phyloP scores from a whole-genome alignment of 371 early-diverging fungal genomes.

The Mucor circinelloides region DNA sequence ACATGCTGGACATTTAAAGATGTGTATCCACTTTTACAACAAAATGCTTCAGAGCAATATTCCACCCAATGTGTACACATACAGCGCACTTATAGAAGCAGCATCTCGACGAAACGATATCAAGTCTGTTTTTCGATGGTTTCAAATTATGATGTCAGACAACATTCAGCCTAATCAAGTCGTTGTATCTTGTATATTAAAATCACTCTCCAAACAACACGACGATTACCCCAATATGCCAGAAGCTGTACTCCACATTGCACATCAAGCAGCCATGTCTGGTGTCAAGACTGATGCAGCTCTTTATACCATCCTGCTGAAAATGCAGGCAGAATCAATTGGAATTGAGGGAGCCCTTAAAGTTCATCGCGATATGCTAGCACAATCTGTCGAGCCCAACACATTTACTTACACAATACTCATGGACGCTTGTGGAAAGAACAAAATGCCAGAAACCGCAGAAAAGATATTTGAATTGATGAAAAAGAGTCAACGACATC shows the following conservation, averaged over 20 bases:
- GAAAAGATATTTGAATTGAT: constrained; percentile 49
- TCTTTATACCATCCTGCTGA: constrained; percentile 45
- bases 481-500: constrained; percentile 26
- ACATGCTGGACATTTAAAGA: constrained; percentile 17
- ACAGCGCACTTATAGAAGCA: constrained; percentile 53
- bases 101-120: constrained; percentile 27
- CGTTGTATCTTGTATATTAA: constrained; percentile 33
- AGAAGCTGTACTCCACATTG: constrained; percentile 30
- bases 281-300: constrained; percentile 44
- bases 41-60: constrained; percentile 41
- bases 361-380: constrained; percentile 46
- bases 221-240: constrained; percentile 13
- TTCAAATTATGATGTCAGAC: constrained; percentile 38
- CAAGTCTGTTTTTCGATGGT: constrained; percentile 42
- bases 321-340: constrained; percentile 31
- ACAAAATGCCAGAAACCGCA: constrained; percentile 39
- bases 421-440: constrained; percentile 36
- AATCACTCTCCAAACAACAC: constrained; percentile 25
- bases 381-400: constrained; percentile 36
- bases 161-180: constrained; percentile 37
- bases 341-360: constrained; percentile 37
- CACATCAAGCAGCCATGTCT: constrained; percentile 31
- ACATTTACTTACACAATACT: constrained; percentile 48
- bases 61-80: constrained; percentile 53
- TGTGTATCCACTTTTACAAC: constrained; percentile 41